Percentiles rank a stretch among this genome's conserved stretches.
Evolutionary conservation across 768 basidiomycete genomes (phyloP).

Genomic region (Mycena rebaudengoi): DNA sequence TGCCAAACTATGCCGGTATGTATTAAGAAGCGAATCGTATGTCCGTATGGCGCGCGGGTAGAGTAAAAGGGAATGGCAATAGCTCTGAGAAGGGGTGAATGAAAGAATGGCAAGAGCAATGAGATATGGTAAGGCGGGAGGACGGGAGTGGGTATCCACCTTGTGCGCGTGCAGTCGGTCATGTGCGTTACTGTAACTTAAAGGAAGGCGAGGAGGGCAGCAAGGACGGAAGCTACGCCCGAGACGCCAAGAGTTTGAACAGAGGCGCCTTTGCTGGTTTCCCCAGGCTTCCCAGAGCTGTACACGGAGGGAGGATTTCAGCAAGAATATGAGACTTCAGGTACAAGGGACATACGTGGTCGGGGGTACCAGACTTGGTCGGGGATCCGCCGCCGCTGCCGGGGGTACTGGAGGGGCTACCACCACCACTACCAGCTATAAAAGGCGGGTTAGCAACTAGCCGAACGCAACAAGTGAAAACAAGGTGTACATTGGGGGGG

Average conservation of each 20-base stretch:
- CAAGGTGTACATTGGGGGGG: no score
- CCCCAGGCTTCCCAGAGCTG: no score
- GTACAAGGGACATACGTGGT: no score
- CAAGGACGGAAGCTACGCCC: constrained; percentile 43
- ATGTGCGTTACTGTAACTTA: constrained; percentile 38
- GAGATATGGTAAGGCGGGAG: constrained; percentile 4
- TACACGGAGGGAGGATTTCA: no score
- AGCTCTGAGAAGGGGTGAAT: constrained; percentile 18
- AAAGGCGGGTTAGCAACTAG: no score
- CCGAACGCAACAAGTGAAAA: no score
- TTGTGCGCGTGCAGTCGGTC: constrained; percentile 22
- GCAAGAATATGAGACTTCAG: no score
- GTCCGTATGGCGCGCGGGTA: constrained; percentile 20
- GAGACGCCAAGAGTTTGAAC: constrained; percentile 43
- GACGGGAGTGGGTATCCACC: constrained; percentile 22
- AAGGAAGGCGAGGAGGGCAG: constrained; percentile 54
- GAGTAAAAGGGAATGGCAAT: constrained; percentile 23
- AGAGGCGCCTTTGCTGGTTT: no score
- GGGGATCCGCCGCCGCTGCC: no score
- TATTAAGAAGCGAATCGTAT: constrained; percentile 17
- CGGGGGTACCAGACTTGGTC: no score
- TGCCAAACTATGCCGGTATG: background rate
- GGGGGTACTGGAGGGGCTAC: no score
- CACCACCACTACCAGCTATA: no score
- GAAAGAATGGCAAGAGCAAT: background rate